Evolutionary conservation across 2,329 filamentous ascomycete species (phyloP).

Genomic region (Cercospora citrullina): DNA sequence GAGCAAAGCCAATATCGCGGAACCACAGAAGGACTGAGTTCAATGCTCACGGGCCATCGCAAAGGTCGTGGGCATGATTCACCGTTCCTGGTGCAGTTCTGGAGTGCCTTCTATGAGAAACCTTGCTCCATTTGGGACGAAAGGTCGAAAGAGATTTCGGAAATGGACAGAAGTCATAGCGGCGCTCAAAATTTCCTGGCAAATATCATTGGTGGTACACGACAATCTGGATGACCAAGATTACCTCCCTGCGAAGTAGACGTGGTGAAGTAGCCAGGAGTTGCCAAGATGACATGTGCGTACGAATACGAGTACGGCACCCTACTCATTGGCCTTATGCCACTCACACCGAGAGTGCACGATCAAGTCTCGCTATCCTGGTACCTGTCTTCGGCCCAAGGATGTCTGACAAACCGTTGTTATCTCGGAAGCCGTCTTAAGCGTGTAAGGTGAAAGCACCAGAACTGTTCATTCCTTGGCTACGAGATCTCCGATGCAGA

Average conservation of each 20-base stretch:
- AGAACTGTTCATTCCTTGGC: background rate
- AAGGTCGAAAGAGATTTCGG: background rate
- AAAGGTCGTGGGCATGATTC: background rate
- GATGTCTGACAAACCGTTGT: background rate
- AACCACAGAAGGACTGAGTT: background rate
- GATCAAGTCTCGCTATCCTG: background rate
- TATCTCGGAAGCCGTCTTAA: background rate
- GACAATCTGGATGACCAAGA: too few relatives aligned
- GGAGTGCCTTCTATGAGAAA: background rate
- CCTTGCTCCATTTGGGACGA: background rate
- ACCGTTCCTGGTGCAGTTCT: background rate
- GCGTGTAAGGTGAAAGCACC: background rate
- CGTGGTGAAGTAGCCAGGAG: too few relatives aligned
- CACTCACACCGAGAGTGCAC: background rate
- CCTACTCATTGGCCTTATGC: too few relatives aligned
- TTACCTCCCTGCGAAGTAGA: too few relatives aligned
- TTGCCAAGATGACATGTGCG: background rate
- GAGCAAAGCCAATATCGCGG: background rate
- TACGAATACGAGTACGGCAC: background rate
- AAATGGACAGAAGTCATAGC: too few relatives aligned
- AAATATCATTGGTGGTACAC: too few relatives aligned
- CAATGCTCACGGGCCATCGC: background rate
- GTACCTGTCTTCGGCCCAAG: background rate
- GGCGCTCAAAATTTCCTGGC: too few relatives aligned
- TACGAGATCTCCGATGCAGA: background rate